Percentiles rank a stretch among this genome's conserved stretches.
These are phyloP conservation scores for Barnettozyma sp. DNA, from an alignment of 805 yeast species.

Conservation along the genomic window DNA sequence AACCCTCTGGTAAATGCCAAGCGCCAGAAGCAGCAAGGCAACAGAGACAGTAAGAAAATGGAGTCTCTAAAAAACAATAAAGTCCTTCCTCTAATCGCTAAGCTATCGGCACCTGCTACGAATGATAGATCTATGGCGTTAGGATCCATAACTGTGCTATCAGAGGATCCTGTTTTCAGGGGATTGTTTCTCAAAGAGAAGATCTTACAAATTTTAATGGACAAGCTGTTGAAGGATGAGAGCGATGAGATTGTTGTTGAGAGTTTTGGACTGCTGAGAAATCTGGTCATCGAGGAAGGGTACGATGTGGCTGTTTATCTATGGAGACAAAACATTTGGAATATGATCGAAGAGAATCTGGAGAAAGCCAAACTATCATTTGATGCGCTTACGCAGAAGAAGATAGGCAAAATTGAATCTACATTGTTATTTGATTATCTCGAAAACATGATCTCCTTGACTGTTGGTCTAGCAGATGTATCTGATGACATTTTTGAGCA, in stretches of 20 bases:
- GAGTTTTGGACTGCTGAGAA: slow-evolving; percentile 74
- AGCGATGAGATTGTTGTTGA: slow-evolving; percentile 75
- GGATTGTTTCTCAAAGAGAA: slow-evolving; percentile 61
- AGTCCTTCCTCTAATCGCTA: slow-evolving; percentile 60
- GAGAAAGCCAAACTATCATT: slow-evolving; percentile 45
- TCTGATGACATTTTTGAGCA: slow-evolving; percentile 53
- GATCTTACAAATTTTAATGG: slow-evolving; percentile 55
- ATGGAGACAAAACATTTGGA: slow-evolving; percentile 78
- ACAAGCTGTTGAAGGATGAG: slow-evolving; percentile 57
- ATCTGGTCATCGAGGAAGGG: slow-evolving; percentile 80
- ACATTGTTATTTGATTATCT: slow-evolving; percentile 55
- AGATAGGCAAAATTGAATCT: slow-evolving; percentile 33
- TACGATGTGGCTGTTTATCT: slow-evolving; percentile 67
- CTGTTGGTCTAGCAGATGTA: slow-evolving; percentile 58
- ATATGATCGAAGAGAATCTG: slow-evolving; percentile 45
- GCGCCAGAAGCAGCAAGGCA: slow-evolving; percentile 24
- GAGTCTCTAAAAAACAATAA: slow-evolving; percentile 45
- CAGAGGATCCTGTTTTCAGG: slow-evolving; percentile 64
- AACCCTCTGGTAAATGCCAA: slow-evolving; percentile 28
- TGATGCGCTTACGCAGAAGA: slow-evolving; percentile 30
- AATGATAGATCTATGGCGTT: slow-evolving; percentile 76
- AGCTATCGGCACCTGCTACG: slow-evolving; percentile 53
- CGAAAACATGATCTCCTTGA: slow-evolving; percentile 66
- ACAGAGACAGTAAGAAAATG: slow-evolving; percentile 40
- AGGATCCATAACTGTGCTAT: slow-evolving; percentile 60